Conservation (phyloP, 2,329 filamentous ascomycete genomes). For the Proliferodiscus dingleyae region DNA sequence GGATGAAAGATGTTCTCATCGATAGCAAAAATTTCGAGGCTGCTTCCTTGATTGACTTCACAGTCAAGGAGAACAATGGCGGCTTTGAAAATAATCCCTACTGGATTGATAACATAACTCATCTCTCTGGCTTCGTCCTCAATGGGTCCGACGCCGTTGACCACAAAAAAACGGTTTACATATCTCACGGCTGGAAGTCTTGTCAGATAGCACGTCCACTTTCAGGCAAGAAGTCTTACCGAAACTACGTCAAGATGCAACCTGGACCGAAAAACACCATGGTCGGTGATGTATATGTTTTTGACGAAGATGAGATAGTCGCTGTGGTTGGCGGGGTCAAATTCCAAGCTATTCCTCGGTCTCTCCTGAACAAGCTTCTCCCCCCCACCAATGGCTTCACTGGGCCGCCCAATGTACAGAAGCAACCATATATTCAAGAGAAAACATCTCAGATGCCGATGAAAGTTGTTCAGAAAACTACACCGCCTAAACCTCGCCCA, state of each 20-base stretch:
- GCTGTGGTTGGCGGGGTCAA: slow-evolving; percentile 25
- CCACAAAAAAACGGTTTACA: slow-evolving; percentile 50
- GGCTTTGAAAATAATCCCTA: slow-evolving; percentile 51
- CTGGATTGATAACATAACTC: slow-evolving; percentile 55
- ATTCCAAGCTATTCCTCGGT: slow-evolving; percentile 42
- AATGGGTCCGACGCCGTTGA: slow-evolving; percentile 54
- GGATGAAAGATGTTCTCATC: slow-evolving; percentile 55
- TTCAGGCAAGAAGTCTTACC: slow-evolving; percentile 43
- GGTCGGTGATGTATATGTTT: slow-evolving; percentile 50
- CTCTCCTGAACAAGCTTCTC: slow-evolving; percentile 46
- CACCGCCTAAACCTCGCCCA: neutral
- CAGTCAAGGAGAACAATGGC: slow-evolving; percentile 44
- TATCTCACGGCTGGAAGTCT: slow-evolving; percentile 56
- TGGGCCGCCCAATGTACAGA: slow-evolving; percentile 28
- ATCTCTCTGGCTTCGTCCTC: slow-evolving; percentile 57
- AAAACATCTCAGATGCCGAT: slow-evolving; percentile 38
- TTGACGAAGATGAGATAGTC: slow-evolving; percentile 36
- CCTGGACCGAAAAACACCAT: slow-evolving; percentile 44
- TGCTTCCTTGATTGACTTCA: slow-evolving; percentile 41
- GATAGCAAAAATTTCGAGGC: slow-evolving; percentile 43
- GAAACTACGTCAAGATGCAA: slow-evolving; percentile 55
- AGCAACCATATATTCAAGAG: slow-evolving; percentile 37
- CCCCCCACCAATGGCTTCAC: slow-evolving; percentile 42
- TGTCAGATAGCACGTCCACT: slow-evolving; percentile 46
- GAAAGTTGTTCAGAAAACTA: neutral